Evolutionary conservation across 768 basidiomycete species (phyloP).

Genomic region (Pleurotus eryngii): DNA sequence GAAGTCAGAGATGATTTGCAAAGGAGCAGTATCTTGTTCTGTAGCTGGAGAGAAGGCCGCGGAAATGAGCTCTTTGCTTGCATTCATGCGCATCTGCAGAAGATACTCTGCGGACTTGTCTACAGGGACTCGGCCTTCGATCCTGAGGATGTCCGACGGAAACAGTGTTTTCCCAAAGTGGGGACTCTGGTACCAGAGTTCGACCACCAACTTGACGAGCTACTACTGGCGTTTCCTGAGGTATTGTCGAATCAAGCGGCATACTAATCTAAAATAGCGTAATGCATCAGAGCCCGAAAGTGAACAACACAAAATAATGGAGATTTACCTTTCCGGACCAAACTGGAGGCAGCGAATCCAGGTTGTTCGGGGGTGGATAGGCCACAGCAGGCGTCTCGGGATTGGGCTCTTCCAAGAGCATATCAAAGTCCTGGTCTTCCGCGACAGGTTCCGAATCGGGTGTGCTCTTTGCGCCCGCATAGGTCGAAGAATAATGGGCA

Average conservation of each 20-base stretch:
- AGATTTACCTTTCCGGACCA: slow-evolving; percentile 72
- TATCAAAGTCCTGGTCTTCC: slow-evolving; percentile 82
- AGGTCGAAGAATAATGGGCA: slow-evolving; percentile 19
- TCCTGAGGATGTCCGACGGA: slow-evolving; percentile 63
- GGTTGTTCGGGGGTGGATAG: slow-evolving; percentile 43
- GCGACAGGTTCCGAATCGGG: slow-evolving; percentile 37
- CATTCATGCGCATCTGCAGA: slow-evolving; percentile 72
- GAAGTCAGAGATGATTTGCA: slow-evolving; percentile 62
- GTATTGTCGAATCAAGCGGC: slow-evolving; percentile 72
- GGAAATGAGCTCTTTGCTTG: slow-evolving; percentile 75
- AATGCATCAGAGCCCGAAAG: not conserved
- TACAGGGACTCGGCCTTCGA: slow-evolving; percentile 82
- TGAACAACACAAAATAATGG: slow-evolving; percentile 14
- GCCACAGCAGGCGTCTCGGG: slow-evolving; percentile 21
- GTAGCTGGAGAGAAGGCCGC: slow-evolving; percentile 64
- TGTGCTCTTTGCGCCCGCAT: slow-evolving; percentile 40
- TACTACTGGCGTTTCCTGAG: slow-evolving; percentile 60
- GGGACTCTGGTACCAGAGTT: slow-evolving; percentile 48
- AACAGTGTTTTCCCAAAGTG: slow-evolving; percentile 80
- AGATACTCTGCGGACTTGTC: slow-evolving; percentile 77
- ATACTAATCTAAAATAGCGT: slow-evolving; percentile 56
- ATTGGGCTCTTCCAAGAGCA: slow-evolving; percentile 72
- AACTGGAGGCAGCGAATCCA: slow-evolving; percentile 57
- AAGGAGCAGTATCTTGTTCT: slow-evolving; percentile 42
- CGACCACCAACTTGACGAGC: slow-evolving; percentile 83